These are phyloP conservation scores for Aegle marmelos DNA, from an alignment of 345 rosid genomes.

Conservation along the genomic window DNA sequence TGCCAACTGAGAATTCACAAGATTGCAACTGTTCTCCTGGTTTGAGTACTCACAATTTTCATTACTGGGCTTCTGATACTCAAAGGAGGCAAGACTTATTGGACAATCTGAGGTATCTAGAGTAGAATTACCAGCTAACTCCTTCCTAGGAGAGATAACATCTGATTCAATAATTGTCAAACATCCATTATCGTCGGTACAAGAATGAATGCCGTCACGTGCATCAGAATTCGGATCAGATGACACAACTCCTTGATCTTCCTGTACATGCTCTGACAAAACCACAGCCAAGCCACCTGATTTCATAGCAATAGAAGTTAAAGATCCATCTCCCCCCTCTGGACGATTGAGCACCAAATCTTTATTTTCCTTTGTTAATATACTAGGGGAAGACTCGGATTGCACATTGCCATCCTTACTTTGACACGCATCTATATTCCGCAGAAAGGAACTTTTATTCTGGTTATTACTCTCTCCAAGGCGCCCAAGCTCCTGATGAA, in stretches of 20 bases:
- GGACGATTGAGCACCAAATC: conserved; percentile 24
- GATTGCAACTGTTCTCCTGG: conserved; percentile 28
- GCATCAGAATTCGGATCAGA: conserved; percentile 32
- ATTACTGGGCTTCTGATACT: conserved; percentile 31
- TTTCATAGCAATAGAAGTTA: conserved; percentile 22
- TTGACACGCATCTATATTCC: conserved; percentile 26
- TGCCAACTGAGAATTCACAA: conserved; percentile 29
- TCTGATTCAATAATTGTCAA: conserved; percentile 32
- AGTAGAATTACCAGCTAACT: conserved; percentile 32
- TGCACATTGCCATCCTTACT: conserved; percentile 27
- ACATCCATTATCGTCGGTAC: conserved; percentile 35
- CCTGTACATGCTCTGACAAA: conserved; percentile 26
- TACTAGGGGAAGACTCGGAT: conserved; percentile 31
- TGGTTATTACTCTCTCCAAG: conserved; percentile 45
- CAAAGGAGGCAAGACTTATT: conserved; percentile 21
- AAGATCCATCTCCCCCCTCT: conserved; percentile 33
- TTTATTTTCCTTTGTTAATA: conserved; percentile 28
- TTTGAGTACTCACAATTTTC: conserved; percentile 41
- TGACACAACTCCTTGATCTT: conserved; percentile 27
- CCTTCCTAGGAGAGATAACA: conserved; percentile 34
- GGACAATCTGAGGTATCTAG: conserved; percentile 40
- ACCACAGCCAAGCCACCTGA: conserved; percentile 25
- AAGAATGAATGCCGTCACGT: conserved; percentile 28
- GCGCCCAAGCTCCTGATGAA: conserved; percentile 37
- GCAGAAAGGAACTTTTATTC: conserved; percentile 28